Percentiles rank a stretch among this genome's conserved stretches.
Conservation (phyloP, 2,329 filamentous ascomycete genomes). For the Phialophora tarda region DNA sequence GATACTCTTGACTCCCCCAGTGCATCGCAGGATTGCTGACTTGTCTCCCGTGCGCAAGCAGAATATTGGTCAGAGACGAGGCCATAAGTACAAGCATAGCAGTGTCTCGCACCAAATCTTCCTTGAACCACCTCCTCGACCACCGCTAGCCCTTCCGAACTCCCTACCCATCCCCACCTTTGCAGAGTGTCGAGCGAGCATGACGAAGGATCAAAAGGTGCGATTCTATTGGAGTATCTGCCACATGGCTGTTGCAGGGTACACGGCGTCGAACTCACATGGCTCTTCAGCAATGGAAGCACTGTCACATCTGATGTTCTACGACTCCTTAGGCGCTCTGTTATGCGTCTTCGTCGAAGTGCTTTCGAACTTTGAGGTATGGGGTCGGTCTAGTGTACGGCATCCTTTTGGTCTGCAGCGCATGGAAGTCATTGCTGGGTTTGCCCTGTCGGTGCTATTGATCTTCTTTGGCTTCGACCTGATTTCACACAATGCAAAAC, state of each 20-base stretch:
- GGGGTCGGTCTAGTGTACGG: conserved; percentile 88
- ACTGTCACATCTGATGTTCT: conserved; percentile 89
- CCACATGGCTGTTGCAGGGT: conserved; percentile 80
- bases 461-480: conserved; percentile 98
- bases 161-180: conserved; percentile 90
- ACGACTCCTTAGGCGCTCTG: conserved; percentile 89
- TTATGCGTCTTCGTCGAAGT: conserved; percentile 93
- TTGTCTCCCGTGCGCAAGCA: conserved; percentile 47
- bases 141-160: conserved; percentile 85
- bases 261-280: conserved; percentile 83
- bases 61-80: conserved; percentile 88
- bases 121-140: conserved; percentile 83
- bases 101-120: conserved; percentile 97
- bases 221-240: conserved; percentile 88
- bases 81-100: conserved; percentile 97
- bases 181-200: conserved; percentile 84
- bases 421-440: conserved; percentile 90
- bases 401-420: conserved; percentile 93
- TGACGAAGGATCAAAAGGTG: conserved; percentile 83
- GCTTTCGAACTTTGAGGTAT: conserved; percentile 95
- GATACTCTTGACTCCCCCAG: neutral
- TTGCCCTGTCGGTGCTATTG: conserved; percentile 93
- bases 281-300: conserved; percentile 90
- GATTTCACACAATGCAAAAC: conserved; percentile 90
- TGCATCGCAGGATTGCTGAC: conserved; percentile 36